A percentile compares a stretch with the other conserved stretches of the same genome.
Conservation (phyloP, 768 basidiomycete genomes). For the Auricularia sp. region DNA sequence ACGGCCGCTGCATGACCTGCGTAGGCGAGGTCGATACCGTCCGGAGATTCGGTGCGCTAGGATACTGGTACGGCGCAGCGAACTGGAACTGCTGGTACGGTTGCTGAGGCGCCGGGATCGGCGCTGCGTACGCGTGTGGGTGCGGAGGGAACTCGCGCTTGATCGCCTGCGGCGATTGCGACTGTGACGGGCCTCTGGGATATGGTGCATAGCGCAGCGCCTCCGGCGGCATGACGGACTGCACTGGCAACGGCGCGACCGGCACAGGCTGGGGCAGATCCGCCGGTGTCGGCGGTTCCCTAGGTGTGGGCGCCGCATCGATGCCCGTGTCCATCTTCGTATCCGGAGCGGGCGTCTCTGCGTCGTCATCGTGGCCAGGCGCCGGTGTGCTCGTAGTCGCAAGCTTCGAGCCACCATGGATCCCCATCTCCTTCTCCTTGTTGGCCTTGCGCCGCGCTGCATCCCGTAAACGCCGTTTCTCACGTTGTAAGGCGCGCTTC, state of each 20-base stretch:
- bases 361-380: neutral
- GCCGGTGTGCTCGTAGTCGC: neutral
- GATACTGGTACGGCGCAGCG: no score
- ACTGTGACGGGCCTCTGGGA: no score
- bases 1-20: neutral
- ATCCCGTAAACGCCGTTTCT: slow-evolving; percentile 10
- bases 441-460: slow-evolving; percentile 3
- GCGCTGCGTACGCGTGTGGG: neutral
- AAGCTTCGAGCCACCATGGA: neutral
- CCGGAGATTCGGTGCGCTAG: no score
- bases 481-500: slow-evolving; percentile 1
- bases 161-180: neutral
- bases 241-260: neutral
- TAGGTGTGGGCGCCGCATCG: neutral
- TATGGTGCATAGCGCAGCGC: neutral
- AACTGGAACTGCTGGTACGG: no score
- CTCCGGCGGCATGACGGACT: neutral
- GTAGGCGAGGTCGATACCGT: neutral
- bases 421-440: neutral
- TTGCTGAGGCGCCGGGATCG: no score
- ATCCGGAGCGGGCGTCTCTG: neutral
- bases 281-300: neutral
- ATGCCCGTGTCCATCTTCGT: neutral
- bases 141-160: neutral
- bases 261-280: neutral